These are phyloP conservation scores for Phytophthora pinifolia DNA, from an alignment of 352 stramenopile genomes.

Conservation along the genomic window DNA sequence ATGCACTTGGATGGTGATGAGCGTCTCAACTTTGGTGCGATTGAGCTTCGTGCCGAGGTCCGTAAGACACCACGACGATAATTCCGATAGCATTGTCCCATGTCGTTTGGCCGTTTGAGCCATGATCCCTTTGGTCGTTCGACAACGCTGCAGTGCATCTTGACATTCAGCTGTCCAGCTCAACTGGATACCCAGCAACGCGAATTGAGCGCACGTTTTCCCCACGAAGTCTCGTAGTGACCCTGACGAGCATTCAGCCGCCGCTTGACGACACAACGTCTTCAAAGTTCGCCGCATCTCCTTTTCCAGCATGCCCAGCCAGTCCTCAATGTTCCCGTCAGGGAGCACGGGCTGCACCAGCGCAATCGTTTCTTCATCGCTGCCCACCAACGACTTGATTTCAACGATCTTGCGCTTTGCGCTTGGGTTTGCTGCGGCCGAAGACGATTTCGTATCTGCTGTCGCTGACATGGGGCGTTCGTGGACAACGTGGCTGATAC, in stretches of 20 bases:
- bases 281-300: constrained; percentile 78
- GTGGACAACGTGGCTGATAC: constrained; percentile 76
- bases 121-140: constrained; percentile 86
- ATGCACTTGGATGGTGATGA: constrained; percentile 94
- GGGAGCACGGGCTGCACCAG: constrained; percentile 54
- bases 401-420: constrained; percentile 70
- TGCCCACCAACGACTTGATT: constrained; percentile 71
- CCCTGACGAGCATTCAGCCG: constrained; percentile 45
- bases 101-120: constrained; percentile 82
- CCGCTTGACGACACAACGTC: constrained; percentile 55
- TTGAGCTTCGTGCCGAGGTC: constrained; percentile 91
- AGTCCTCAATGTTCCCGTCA: constrained; percentile 86
- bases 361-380: constrained; percentile 76
- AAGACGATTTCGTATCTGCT: constrained; percentile 12
- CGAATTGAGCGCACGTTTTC: constrained; percentile 75
- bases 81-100: constrained; percentile 76
- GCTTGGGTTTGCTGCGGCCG: constrained; percentile 8
- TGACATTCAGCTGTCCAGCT: constrained; percentile 78
- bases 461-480: constrained; percentile 30
- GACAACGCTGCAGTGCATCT: constrained; percentile 75
- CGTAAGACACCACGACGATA: constrained; percentile 91
- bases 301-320: constrained; percentile 65
- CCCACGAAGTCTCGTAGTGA: constrained; percentile 69
- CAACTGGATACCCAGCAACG: constrained; percentile 74
- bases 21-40: constrained; percentile 92